These are phyloP conservation scores for Salix viminalis DNA, from an alignment of 345 rosid genomes.

Conservation along the genomic window DNA sequence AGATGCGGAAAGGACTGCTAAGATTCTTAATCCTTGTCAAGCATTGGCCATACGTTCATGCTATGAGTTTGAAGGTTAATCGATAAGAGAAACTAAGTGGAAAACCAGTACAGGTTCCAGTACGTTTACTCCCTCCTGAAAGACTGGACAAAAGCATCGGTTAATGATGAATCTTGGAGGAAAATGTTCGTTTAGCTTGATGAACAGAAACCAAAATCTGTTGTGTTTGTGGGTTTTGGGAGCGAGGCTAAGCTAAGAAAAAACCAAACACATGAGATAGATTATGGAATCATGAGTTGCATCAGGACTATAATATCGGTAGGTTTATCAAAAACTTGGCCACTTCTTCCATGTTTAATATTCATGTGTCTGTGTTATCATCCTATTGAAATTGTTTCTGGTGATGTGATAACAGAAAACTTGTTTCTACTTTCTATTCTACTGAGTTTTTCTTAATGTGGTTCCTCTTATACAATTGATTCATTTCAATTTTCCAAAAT, in stretches of 20 bases:
- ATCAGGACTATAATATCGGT: slow-evolving; percentile 7
- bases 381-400: too few species aligned
- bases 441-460: too few species aligned
- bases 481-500: too few species aligned
- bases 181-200: slow-evolving; percentile 21
- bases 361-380: too few species aligned
- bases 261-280: slow-evolving; percentile 27
- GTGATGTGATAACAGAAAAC: too few species aligned
- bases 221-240: slow-evolving; percentile 27
- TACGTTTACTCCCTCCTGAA: slow-evolving; percentile 23
- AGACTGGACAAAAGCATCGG: neutral
- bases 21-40: neutral
- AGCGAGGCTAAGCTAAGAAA: slow-evolving; percentile 20
- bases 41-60: slow-evolving; percentile 20
- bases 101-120: slow-evolving; percentile 17
- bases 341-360: neutral
- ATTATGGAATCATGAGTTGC: slow-evolving; percentile 21
- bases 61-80: slow-evolving; percentile 19
- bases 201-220: slow-evolving; percentile 1
- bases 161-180: neutral
- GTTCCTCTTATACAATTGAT: too few species aligned
- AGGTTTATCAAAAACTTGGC: neutral
- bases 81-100: neutral
- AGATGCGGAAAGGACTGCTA: slow-evolving; percentile 4
- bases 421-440: too few species aligned